Conservation (phyloP, 805 yeast species). For the Saccharomycopsis fodiens region DNA sequence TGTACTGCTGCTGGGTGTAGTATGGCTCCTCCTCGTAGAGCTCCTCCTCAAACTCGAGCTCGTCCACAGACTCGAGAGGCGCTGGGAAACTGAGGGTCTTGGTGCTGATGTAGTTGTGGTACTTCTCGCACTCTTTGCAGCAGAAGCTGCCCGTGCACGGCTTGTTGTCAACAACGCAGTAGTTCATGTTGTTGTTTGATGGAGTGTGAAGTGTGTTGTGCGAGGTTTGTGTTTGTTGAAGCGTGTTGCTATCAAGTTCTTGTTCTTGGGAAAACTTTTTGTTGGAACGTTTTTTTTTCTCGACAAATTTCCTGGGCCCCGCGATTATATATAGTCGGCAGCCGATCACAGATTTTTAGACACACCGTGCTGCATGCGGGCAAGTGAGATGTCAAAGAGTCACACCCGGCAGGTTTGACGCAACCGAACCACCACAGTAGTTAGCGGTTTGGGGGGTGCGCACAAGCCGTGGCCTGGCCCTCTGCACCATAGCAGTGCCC, state of each 20-base stretch:
- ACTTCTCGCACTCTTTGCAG: constrained; percentile 19
- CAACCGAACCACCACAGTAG: neutral
- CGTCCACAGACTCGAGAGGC: constrained; percentile 13
- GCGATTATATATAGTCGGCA: neutral
- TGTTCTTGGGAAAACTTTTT: too few relatives aligned
- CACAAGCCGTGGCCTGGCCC: neutral
- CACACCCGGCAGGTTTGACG: neutral
- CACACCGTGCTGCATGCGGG: neutral
- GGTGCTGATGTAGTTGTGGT: constrained; percentile 14
- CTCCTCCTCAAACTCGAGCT: constrained; percentile 19
- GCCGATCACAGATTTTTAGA: neutral
- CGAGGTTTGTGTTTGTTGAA: neutral
- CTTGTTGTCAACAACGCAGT: constrained; percentile 21
- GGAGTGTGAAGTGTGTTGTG: constrained; percentile 1
- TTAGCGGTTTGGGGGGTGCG: neutral
- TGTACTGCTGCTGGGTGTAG: neutral
- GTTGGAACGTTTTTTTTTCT: neutral
- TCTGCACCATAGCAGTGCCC: neutral
- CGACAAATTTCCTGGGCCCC: neutral
- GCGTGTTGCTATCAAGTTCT: neutral
- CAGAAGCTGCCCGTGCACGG: constrained; percentile 17
- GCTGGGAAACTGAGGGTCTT: neutral
- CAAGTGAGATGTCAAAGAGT: constrained; percentile 2
- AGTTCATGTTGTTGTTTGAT: constrained; percentile 2
- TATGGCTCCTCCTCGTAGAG: constrained; percentile 3